A percentile compares a stretch with the other conserved stretches of the same genome.
phyloP scores from a whole-genome alignment of 2,329 filamentous ascomycete genomes.

The Aspergillus fumigatus region DNA sequence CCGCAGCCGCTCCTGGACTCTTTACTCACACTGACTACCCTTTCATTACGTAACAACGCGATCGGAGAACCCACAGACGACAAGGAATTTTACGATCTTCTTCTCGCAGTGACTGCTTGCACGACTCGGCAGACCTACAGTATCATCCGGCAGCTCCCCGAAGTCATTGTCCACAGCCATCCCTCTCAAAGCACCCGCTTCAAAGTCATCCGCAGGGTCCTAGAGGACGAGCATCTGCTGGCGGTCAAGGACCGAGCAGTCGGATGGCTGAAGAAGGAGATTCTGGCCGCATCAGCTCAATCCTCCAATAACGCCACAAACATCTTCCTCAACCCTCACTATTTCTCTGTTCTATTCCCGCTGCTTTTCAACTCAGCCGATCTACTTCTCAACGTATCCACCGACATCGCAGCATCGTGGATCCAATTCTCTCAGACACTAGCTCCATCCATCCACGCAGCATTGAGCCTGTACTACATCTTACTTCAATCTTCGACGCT shows the following conservation, averaged over 20 bases:
- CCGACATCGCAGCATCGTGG: constrained; percentile 38
- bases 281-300: constrained; percentile 42
- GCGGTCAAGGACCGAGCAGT: constrained; percentile 55
- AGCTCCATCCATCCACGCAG: constrained; percentile 48
- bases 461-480: constrained; percentile 57
- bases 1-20: constrained; percentile 53
- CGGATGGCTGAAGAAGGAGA: constrained; percentile 58
- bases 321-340: constrained; percentile 34
- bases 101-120: constrained; percentile 44
- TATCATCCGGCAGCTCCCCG: constrained; percentile 35
- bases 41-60: constrained; percentile 45
- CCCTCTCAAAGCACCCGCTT: constrained; percentile 49
- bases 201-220: constrained; percentile 51
- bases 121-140: constrained; percentile 32
- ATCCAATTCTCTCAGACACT: constrained; percentile 48
- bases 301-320: constrained; percentile 14
- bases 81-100: constrained; percentile 49
- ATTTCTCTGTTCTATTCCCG: constrained; percentile 43
- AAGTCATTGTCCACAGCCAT: constrained; percentile 46
- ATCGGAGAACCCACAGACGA: constrained; percentile 45
- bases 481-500: constrained; percentile 48
- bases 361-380: constrained; percentile 49
- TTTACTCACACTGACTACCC: constrained; percentile 48
- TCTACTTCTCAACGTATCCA: constrained; percentile 36
- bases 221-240: constrained; percentile 51